Evolutionary conservation across 202 grass and related monocot species (phyloP).

Genomic region (Saccharum hybrid): DNA sequence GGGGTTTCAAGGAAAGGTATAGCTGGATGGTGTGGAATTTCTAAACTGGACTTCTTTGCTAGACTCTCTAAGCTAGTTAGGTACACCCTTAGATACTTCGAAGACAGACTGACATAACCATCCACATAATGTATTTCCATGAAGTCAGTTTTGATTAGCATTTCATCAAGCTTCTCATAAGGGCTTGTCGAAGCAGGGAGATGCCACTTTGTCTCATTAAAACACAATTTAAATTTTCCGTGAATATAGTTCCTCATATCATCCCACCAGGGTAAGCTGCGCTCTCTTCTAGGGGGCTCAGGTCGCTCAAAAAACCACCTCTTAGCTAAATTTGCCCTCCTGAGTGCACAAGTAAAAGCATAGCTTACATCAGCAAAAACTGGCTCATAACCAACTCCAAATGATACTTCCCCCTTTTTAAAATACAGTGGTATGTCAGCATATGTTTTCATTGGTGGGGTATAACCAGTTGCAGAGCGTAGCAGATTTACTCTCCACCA

Average conservation of each 20-base stretch:
- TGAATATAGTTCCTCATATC: constrained; percentile 99
- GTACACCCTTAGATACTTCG: constrained; percentile 68
- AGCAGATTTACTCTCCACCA: constrained; percentile 92
- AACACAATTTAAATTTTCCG: constrained; percentile 73
- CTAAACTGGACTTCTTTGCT: constrained; percentile 80
- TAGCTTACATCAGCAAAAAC: constrained; percentile 98
- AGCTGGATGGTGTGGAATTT: constrained; percentile 59
- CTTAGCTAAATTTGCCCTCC: constrained; percentile 86
- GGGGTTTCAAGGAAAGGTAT: constrained; percentile 85
- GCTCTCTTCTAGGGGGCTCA: constrained; percentile 80
- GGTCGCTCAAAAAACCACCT: constrained; percentile 63
- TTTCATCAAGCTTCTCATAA: constrained; percentile 81
- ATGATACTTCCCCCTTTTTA: constrained; percentile 88
- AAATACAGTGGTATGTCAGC: constrained; percentile 73
- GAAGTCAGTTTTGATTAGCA: constrained; percentile 71
- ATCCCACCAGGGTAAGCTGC: constrained; percentile 99
- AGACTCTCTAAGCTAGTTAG: constrained; percentile 85
- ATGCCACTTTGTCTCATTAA: constrained; percentile 74
- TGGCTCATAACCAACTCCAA: constrained; percentile 96
- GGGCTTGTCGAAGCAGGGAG: constrained; percentile 80
- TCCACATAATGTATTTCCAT: constrained; percentile 90
- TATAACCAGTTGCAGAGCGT: constrained; percentile 89
- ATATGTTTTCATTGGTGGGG: constrained; percentile 96
- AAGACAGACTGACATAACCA: constrained; percentile 74
- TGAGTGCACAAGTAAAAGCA: constrained; percentile 92